Conservation (phyloP, 2,329 filamentous ascomycete species). For the Allantophomopsis cytisporea region DNA sequence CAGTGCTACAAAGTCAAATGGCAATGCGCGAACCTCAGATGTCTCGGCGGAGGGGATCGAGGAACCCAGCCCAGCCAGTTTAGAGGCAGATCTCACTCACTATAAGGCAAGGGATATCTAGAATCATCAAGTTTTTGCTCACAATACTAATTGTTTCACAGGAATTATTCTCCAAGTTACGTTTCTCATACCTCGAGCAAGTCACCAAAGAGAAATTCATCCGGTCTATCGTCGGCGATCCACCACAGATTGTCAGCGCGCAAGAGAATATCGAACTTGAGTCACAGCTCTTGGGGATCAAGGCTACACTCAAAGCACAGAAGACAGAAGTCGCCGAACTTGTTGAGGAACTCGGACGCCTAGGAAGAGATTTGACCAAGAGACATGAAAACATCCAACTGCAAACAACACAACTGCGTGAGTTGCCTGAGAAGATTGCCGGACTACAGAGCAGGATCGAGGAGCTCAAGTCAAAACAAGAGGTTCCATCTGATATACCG, state of each 20-base stretch:
- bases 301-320: slow-evolving; percentile 62
- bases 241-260: slow-evolving; percentile 70
- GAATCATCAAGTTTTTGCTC: background rate
- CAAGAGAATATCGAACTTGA: slow-evolving; percentile 74
- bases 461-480: slow-evolving; percentile 27
- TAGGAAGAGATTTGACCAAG: slow-evolving; percentile 41
- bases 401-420: slow-evolving; percentile 32
- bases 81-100: slow-evolving; percentile 75
- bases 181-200: slow-evolving; percentile 96
- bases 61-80: slow-evolving; percentile 57
- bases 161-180: slow-evolving; percentile 89
- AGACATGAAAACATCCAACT: slow-evolving; percentile 35
- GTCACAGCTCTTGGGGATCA: slow-evolving; percentile 52
- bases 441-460: slow-evolving; percentile 34
- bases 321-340: slow-evolving; percentile 68
- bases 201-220: slow-evolving; percentile 98
- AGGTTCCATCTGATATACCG: slow-evolving; percentile 24
- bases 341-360: slow-evolving; percentile 57
- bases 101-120: slow-evolving; percentile 49
- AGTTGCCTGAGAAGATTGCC: slow-evolving; percentile 35
- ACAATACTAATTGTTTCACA: slow-evolving; percentile 12
- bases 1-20: slow-evolving; percentile 29
- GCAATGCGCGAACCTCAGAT: slow-evolving; percentile 52
- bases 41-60: slow-evolving; percentile 52
- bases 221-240: slow-evolving; percentile 79